These are phyloP conservation scores for Colletotrichum filicis DNA, from an alignment of 2,329 filamentous ascomycete genomes.

Conservation along the genomic window DNA sequence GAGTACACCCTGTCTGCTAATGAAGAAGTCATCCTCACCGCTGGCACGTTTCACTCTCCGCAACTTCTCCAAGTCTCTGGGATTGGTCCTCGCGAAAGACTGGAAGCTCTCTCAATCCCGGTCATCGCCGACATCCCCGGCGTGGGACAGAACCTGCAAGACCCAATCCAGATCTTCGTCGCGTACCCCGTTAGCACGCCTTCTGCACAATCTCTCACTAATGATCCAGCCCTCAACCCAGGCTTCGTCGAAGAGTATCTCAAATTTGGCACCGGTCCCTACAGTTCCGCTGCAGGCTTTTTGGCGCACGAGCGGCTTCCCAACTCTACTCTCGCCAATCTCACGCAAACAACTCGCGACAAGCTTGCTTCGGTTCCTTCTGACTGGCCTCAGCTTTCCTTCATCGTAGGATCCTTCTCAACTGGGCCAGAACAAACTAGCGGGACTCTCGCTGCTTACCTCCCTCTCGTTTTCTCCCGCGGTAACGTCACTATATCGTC, in stretches of 20 bases:
- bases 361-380: conserved; percentile 11
- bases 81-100: conserved; percentile 52
- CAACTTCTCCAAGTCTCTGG: conserved; percentile 70
- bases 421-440: not conserved
- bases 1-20: conserved; percentile 41
- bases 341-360: not conserved
- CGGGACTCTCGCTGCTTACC: conserved; percentile 49
- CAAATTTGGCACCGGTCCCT: conserved; percentile 10
- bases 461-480: conserved; percentile 45
- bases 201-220: conserved; percentile 18
- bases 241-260: conserved; percentile 21
- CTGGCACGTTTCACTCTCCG: conserved; percentile 84
- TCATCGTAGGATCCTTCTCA: conserved; percentile 19
- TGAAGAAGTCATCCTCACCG: conserved; percentile 80
- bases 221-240: not conserved
- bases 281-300: conserved; percentile 31
- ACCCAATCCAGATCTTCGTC: conserved; percentile 70
- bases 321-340: conserved; percentile 14
- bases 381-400: conserved; percentile 28
- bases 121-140: conserved; percentile 68
- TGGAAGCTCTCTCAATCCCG: conserved; percentile 50
- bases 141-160: conserved; percentile 85
- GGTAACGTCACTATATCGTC: conserved; percentile 56
- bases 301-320: conserved; percentile 26
- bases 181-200: conserved; percentile 23